These are phyloP conservation scores for Cylindrotheca fusiformis DNA, from an alignment of 108 stramenopile genomes.

Conservation along the genomic window DNA sequence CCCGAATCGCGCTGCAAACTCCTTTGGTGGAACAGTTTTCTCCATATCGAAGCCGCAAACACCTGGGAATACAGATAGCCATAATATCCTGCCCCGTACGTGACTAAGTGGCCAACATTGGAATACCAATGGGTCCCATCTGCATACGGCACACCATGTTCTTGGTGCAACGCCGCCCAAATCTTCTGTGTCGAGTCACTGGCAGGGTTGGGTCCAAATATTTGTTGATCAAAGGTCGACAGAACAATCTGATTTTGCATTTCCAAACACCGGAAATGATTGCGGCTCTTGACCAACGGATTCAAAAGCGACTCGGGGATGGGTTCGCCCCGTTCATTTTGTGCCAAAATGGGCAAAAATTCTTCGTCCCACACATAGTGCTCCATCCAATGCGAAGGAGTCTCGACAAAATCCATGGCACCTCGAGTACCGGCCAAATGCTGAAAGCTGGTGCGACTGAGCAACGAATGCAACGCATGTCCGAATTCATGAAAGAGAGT, in stretches of 20 bases:
- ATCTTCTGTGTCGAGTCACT: conserved; percentile 44
- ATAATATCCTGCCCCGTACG: conserved; percentile 88
- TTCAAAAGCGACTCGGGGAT: conserved; percentile 53
- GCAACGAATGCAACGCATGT: conserved; percentile 93
- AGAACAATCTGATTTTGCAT: conserved; percentile 80
- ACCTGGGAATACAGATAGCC: conserved; percentile 82
- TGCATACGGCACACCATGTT: conserved; percentile 60
- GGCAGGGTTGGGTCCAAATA: conserved; percentile 51
- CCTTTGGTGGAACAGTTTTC: conserved; percentile 31
- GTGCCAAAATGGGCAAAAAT: conserved; percentile 58
- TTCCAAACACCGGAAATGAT: conserved; percentile 65
- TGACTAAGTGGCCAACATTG: conserved; percentile 83
- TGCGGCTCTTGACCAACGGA: conserved; percentile 54
- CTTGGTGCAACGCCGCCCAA: conserved; percentile 53
- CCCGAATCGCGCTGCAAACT: conserved; percentile 40
- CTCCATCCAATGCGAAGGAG: conserved; percentile 83
- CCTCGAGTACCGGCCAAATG: conserved; percentile 94
- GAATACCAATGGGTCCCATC: conserved; percentile 82
- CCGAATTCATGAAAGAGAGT: conserved; percentile 98
- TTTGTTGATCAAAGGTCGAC: conserved; percentile 74
- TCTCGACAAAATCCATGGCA: conserved; percentile 92
- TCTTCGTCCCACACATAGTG: conserved; percentile 68
- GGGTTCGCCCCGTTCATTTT: conserved; percentile 43
- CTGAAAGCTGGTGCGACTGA: conserved; percentile 92
- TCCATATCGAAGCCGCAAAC: conserved; percentile 84